Evolutionary conservation across 352 stramenopile genomes (phyloP), one percentile per base, ranked within the genome.

Genomic region (Pythium rhizo-oryzae): DNA sequence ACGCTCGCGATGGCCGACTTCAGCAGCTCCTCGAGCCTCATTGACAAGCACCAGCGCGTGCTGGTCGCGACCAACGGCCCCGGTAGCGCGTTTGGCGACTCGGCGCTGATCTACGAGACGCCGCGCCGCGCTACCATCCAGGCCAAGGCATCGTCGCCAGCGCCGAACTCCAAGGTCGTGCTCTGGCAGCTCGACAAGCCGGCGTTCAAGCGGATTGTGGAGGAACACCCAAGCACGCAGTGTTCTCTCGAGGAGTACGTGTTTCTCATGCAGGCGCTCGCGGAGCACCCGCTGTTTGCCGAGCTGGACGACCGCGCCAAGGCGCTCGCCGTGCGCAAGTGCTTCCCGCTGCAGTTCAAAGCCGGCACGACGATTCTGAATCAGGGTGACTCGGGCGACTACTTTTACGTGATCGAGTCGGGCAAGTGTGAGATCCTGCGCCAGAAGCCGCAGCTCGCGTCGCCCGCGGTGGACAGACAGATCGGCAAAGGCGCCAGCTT

Each of bases 351-450:
- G 4, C 67, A 79, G 24, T 85, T 94, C 0, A 74, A 74, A 16
- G 78, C 76, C 24, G 84, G 81, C 21, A 84, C 81, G 43, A 83
- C 75, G 18, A 90, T 96, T 43, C 70, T 96, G 35, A 79, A 81
- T 4, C 87, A 96, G 62, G 89, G 89, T 25, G 84, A 94, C 54
- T 85, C 81, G 16, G 89, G 89, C 0, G 87, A 96, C 66, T 95
- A 96, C 72, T 93, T 96, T 44, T 96, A 96, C 62, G 39, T 96
- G 37, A 79, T 96, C 43, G 86, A 96, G 65, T 82, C 68, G 7
- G 87, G 89, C 41, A 77, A 82, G 33, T 96, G 89, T 37, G 82
- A 91, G 47, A 89, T 96, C 24, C 77, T 86, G 52, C 80, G 89
- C 8, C 69, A 79, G 18, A 94, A 96, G 28, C 82, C 85, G 19